Evolutionary conservation across 2,329 filamentous ascomycete genomes (phyloP), one percentile per base, ranked within the genome.

Genomic region (Colletotrichum sp.): DNA sequence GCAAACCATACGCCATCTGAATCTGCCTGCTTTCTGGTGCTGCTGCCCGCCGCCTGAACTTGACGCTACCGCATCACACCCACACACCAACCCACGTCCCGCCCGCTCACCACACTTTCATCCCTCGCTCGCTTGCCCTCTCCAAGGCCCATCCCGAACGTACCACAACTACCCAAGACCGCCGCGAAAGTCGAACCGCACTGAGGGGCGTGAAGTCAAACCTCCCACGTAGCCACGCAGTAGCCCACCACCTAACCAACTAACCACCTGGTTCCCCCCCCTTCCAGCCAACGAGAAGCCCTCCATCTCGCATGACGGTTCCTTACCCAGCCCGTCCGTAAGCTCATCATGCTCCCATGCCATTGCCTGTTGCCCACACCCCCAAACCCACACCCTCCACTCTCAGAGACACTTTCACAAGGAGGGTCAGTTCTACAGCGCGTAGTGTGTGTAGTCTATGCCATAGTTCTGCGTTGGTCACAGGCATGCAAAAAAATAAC

Each of bases 231-330:
- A 71, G 52, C n/a, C 34, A 48, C 22, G 52, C 55, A 66, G 43
- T 48, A 48, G 72, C 72, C 72, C 55, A 66, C 61, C 62, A 58
- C 30, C 28, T 28, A 36, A 34, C 32, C n/a, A 48, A 61, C 61
- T 25, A 39, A 36, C 43, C 43, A 34, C 12, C 48, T 30, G 34
- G 16, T 39, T 56, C 60, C 36, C 39, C 10, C 12, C 8, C 15
- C 70, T n/a, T 61, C 72, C 18, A 73, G 64, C 73, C 73, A 75
- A 75, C 73, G 73, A 75, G 73, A 75, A 62, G 70, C 15, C 62
- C n/a, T 36, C 69, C 69, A 68, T 75, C 73, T 75, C 69, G 73
- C 69, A 73, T 75, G 73, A 75, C 73, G 58, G 58, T 65, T 52
- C 58, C 58, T 70, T 55, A 64, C 68, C 56, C 56, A 73, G 43